Evolutionary conservation across 306 rosid species (phyloP).

Genomic region (Hippophae gyantsensis): DNA sequence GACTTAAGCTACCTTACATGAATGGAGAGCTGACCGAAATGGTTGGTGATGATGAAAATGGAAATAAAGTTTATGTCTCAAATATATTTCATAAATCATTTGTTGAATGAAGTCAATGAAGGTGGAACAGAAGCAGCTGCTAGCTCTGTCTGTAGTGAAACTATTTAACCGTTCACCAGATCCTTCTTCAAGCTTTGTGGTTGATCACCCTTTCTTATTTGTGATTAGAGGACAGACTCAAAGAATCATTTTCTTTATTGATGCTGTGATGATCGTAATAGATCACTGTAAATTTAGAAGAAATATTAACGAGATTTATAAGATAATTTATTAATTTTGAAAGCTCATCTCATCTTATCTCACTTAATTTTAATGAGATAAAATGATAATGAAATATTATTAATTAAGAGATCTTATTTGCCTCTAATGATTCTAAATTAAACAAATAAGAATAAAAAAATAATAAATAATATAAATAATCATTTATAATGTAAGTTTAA

Average conservation of each 20-base stretch:
- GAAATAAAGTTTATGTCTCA: constrained; percentile 7
- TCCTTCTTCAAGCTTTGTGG: constrained; percentile 10
- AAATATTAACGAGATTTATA: no score
- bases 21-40: constrained; percentile 17
- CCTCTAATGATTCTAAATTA: no score
- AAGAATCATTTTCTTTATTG: constrained; percentile 4
- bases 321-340: no score
- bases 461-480: no score
- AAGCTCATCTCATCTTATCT: no score
- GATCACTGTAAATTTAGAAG: no score
- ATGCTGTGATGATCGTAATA: background rate
- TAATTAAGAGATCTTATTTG: no score
- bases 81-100: background rate
- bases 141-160: background rate
- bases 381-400: no score
- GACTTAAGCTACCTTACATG: constrained; percentile 13
- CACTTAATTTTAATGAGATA: no score
- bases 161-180: rapidly evolving
- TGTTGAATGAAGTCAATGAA: constrained; percentile 20
- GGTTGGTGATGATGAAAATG: background rate
- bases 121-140: constrained; percentile 19
- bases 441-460: no score
- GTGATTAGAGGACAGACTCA: constrained; percentile 12
- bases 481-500: no score
- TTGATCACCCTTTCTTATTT: constrained; percentile 17